Conservation (phyloP, 139 green algal species). For the Eudorina sp. region DNA sequence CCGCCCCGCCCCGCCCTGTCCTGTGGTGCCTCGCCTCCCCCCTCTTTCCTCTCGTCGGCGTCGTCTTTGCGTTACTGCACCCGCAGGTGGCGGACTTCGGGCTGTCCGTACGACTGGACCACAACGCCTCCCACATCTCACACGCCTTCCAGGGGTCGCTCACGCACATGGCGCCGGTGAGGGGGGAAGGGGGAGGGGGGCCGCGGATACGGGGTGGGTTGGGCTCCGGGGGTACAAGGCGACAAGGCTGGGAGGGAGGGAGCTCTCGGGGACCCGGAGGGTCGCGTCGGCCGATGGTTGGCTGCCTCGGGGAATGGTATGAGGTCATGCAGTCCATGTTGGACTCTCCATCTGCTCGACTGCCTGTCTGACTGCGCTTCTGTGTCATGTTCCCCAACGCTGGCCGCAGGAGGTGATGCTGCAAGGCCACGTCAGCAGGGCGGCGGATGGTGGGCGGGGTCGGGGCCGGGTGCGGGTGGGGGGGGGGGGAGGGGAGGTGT, state of each 20-base stretch:
- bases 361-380: too few species aligned
- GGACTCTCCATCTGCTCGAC: too few species aligned
- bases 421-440: conserved; percentile 57
- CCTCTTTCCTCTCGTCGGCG: neutral
- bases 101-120: conserved; percentile 67
- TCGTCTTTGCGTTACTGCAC: neutral
- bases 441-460: conserved; percentile 55
- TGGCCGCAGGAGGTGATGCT: conserved; percentile 64
- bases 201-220: too few species aligned
- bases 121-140: conserved; percentile 62
- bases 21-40: neutral
- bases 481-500: neutral
- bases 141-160: conserved; percentile 63
- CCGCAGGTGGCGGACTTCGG: conserved; percentile 70
- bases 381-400: too few species aligned
- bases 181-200: neutral
- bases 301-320: too few species aligned
- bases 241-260: too few species aligned
- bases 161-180: conserved; percentile 55
- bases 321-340: too few species aligned
- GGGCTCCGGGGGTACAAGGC: too few species aligned
- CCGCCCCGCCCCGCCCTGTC: too few species aligned
- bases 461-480: neutral
- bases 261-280: too few species aligned
- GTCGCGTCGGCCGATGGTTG: too few species aligned